Evolutionary conservation across 148 eudicot genomes (phyloP), one percentile per base, ranked within the genome.

Genomic region (Cornus controversa): DNA sequence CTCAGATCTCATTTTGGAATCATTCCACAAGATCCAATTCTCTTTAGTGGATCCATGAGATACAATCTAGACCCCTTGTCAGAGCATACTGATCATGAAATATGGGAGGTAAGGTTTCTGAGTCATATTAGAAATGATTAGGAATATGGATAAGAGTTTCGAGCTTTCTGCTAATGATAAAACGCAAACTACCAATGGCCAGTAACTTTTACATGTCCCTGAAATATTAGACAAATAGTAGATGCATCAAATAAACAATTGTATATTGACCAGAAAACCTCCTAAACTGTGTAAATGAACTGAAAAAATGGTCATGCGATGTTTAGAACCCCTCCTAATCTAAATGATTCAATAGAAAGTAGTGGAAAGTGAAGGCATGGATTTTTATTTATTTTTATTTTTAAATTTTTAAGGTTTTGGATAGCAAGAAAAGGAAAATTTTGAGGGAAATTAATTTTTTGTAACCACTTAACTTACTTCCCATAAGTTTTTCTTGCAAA

Each of bases 11-110:
- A 80, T 67, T 80, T 88, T 23, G 78, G 89, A 26, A 84, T 88
- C 78, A 88, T 88, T 60, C 91, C 90, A 47, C 91, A 88, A 75
- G 87, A 88, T 22, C 87, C 91, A 15, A 84, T 87, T 5, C 87
- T 88, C 37, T 88, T 86, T 45, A 70, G 77, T 68, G 87, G 91
- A 24, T 80, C 91, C 5, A 77, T 88, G 23, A 78, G 91, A 34
- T 86, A 84, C 81, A 88, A 88, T 74, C 73, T 88, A n/a, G 91
- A 88, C 65, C 91, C 89, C 50, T 77, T 88, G 42, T 70, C 81
- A 0, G 78, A 88, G 71, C 85, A 86, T 54, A 84, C 85, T 24
- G 91, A 88, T 71, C 82, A 78, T 10, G 89, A 88, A 71, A 82
- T 88, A 40, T 88, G 87, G 89, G 80, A 84, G 91, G 89, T 88